phyloP scores from a whole-genome alignment of 495 filamentous ascomycete species.

The Hypoxylon lienhwacheense region DNA sequence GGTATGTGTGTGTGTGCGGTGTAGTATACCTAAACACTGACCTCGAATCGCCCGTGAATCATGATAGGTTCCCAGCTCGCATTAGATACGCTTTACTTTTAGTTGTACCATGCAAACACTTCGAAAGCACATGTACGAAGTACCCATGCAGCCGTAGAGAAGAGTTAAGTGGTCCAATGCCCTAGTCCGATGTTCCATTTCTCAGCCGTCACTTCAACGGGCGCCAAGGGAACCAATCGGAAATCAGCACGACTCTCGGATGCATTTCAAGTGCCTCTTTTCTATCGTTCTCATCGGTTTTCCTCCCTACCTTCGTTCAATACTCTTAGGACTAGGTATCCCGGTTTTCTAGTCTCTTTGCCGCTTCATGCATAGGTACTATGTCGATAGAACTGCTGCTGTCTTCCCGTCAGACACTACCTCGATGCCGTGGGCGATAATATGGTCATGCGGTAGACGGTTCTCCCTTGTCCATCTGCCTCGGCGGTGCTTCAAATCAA shows the following conservation, averaged over 20 bases:
- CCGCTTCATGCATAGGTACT: conserved; percentile 15
- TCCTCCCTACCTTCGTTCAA: not conserved
- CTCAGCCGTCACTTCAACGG: conserved; percentile 43
- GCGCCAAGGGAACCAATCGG: conserved; percentile 51
- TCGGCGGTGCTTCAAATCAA: conserved; percentile 14
- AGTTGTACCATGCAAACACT: conserved; percentile 11
- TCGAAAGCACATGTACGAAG: not conserved
- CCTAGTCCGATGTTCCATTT: conserved; percentile 16
- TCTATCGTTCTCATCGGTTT: conserved; percentile 15
- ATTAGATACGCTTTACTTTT: too few relatives aligned
- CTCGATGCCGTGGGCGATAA: conserved; percentile 20
- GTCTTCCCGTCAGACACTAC: conserved; percentile 10
- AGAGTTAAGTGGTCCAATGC: conserved; percentile 19
- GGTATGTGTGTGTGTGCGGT: too few relatives aligned
- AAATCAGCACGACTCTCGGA: conserved; percentile 1
- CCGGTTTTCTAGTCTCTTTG: conserved; percentile 9
- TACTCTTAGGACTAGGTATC: conserved; percentile 11
- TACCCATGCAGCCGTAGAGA: not conserved
- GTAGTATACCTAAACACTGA: too few relatives aligned
- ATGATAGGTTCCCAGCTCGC: too few relatives aligned
- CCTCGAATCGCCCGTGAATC: too few relatives aligned
- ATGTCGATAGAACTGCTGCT: conserved; percentile 8
- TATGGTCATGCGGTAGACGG: conserved; percentile 18
- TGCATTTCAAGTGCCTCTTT: too few relatives aligned
- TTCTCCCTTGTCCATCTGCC: conserved; percentile 5